phyloP scores from a whole-genome alignment of 345 rosid genomes.

The Hypericum androsaemum region DNA sequence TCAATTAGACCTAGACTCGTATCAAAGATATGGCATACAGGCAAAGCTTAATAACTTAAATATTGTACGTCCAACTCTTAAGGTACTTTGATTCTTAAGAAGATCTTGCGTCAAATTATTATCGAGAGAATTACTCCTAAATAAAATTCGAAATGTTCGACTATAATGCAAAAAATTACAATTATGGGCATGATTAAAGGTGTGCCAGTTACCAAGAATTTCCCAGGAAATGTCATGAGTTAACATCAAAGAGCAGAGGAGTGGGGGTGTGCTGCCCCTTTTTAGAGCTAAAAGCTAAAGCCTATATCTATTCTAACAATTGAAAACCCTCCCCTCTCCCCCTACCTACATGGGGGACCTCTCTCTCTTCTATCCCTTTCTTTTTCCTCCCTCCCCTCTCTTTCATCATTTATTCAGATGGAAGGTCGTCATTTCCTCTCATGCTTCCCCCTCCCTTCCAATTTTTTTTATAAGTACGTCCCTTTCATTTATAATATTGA shows the following conservation, averaged over 20 bases:
- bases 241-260: slow-evolving; percentile 22
- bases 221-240: slow-evolving; percentile 33
- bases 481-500: not conserved
- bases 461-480: no score
- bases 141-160: no score
- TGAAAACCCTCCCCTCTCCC: no score
- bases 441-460: not conserved
- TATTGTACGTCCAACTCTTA: no score
- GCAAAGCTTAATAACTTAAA: no score
- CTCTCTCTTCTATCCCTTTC: slow-evolving; percentile 12
- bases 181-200: no score
- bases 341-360: slow-evolving; percentile 27
- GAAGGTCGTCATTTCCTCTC: slow-evolving; percentile 12
- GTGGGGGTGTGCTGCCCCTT: not conserved
- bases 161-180: no score
- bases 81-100: no score
- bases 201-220: slow-evolving; percentile 22
- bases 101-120: no score
- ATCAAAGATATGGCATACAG: no score
- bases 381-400: slow-evolving; percentile 3
- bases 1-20: no score
- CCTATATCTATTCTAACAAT: slow-evolving; percentile 6
- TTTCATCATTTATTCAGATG: slow-evolving; percentile 33
- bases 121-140: no score
- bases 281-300: slow-evolving; percentile 21